A percentile compares a stretch with the other conserved stretches of the same genome.
These are phyloP conservation scores for Sclerotinia nivalis DNA, from an alignment of 2,329 filamentous ascomycete genomes.

Conservation along the genomic window DNA sequence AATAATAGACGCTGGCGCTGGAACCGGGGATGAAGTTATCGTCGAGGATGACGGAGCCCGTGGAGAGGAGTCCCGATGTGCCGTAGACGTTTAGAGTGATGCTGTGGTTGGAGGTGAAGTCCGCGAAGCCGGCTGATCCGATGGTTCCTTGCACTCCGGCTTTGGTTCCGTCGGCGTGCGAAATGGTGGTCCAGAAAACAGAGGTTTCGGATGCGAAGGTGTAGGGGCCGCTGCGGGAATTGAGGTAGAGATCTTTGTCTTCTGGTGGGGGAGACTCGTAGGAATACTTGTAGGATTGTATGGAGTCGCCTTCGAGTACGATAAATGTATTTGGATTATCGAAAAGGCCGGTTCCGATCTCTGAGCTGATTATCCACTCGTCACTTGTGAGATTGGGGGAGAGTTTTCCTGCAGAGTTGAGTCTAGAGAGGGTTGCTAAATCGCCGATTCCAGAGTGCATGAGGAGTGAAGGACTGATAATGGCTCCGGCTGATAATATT, in stretches of 20 bases:
- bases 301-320: constrained; percentile 46
- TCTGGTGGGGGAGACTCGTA: constrained; percentile 47
- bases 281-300: constrained; percentile 51
- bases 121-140: constrained; percentile 49
- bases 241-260: constrained; percentile 51
- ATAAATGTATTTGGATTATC: constrained; percentile 59
- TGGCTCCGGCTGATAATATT: constrained; percentile 52
- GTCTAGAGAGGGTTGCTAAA: constrained; percentile 32
- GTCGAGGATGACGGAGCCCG: constrained; percentile 50
- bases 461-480: constrained; percentile 53
- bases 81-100: constrained; percentile 60
- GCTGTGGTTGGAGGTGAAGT: constrained; percentile 47
- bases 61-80: constrained; percentile 54
- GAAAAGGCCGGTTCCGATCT: constrained; percentile 53
- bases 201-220: constrained; percentile 54
- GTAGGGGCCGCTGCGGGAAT: constrained; percentile 52
- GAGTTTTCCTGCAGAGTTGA: constrained; percentile 44
- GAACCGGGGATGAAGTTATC: constrained; percentile 47
- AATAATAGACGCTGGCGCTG: constrained; percentile 49
- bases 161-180: constrained; percentile 45
- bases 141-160: constrained; percentile 55
- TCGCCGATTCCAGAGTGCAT: constrained; percentile 54
- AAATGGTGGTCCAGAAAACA: constrained; percentile 53
- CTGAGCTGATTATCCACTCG: constrained; percentile 51
- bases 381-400: constrained; percentile 37